Conservation (phyloP, 176 grass and related monocot genomes). For the Poa pratensis region DNA sequence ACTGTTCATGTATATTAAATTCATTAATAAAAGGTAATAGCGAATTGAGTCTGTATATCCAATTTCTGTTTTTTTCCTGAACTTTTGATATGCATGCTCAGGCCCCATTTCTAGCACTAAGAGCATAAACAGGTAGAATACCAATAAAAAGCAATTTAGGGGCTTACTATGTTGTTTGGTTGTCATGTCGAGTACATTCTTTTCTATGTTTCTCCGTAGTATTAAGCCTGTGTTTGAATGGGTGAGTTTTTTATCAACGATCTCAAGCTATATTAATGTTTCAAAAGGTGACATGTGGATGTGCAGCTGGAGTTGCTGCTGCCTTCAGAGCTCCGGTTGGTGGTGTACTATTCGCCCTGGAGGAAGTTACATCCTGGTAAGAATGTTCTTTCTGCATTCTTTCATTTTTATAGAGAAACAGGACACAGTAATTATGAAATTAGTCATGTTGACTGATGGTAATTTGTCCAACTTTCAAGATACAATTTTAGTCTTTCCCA, state of each 20-base stretch:
- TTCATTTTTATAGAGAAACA: slow-evolving; percentile 16
- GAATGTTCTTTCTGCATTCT: slow-evolving; percentile 12
- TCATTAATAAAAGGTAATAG: neutral
- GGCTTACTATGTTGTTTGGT: neutral
- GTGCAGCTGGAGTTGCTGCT: slow-evolving; percentile 99
- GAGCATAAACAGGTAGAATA: neutral
- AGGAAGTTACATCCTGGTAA: slow-evolving; percentile 99
- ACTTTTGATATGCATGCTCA: neutral
- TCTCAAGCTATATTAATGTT: slow-evolving; percentile 65
- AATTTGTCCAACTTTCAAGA: neutral
- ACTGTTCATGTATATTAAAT: neutral
- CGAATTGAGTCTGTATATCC: neutral
- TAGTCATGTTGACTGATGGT: slow-evolving; percentile 14
- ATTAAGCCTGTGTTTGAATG: slow-evolving; percentile 3
- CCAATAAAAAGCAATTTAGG: neutral
- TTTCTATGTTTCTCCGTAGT: neutral
- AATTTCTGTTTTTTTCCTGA: neutral
- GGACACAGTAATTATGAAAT: neutral
- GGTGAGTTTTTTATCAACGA: slow-evolving; percentile 40
- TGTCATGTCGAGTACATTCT: neutral
- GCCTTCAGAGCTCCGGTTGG: slow-evolving; percentile 99
- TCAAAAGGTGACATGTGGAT: slow-evolving; percentile 99
- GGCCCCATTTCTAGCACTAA: neutral
- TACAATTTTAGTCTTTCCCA: neutral
- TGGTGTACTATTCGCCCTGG: slow-evolving; percentile 91